phyloP scores from a whole-genome alignment of 2,329 filamentous ascomycete species.

The Chalaropsis ovoidea region DNA sequence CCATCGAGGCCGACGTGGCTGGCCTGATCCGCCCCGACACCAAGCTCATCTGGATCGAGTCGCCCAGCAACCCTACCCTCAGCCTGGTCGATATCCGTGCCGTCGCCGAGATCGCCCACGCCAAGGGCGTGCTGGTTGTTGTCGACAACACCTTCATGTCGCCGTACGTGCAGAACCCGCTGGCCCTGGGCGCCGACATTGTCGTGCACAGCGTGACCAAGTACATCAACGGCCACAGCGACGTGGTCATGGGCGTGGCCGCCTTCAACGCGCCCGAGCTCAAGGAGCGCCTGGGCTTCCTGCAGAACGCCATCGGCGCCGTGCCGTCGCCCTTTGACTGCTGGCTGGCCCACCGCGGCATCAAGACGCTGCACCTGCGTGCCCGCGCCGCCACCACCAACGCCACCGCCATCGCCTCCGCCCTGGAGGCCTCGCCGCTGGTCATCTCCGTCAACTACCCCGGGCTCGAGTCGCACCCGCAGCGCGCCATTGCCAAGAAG shows the following conservation, averaged over 20 bases:
- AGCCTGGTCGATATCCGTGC: conserved; percentile 85
- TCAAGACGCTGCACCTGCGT: conserved; percentile 92
- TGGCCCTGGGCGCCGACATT: conserved; percentile 90
- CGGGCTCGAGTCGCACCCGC: conserved; percentile 75
- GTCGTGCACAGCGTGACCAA: conserved; percentile 97
- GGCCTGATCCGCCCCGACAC: conserved; percentile 80
- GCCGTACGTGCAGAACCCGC: conserved; percentile 91
- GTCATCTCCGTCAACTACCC: conserved; percentile 94
- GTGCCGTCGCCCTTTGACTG: conserved; percentile 92
- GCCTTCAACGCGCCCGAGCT: conserved; percentile 84
- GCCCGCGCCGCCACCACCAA: conserved; percentile 76
- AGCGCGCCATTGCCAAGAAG: conserved; percentile 71
- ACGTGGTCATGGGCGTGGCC: conserved; percentile 95
- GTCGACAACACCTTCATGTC: conserved; percentile 98
- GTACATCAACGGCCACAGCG: conserved; percentile 96
- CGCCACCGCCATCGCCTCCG: conserved; percentile 63
- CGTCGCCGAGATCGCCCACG: conserved; percentile 71
- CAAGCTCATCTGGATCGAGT: conserved; percentile 95
- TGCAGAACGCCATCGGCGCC: conserved; percentile 95
- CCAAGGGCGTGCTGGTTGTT: conserved; percentile 85
- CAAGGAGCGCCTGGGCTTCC: conserved; percentile 67
- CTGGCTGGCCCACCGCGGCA: conserved; percentile 93
- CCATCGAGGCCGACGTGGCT: conserved; percentile 79
- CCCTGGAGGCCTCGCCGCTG: conserved; percentile 68
- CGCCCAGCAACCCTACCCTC: conserved; percentile 87